Base-by-base conservation (phyloP, 768 basidiomycete species). In the Obba rivulosa region DNA sequence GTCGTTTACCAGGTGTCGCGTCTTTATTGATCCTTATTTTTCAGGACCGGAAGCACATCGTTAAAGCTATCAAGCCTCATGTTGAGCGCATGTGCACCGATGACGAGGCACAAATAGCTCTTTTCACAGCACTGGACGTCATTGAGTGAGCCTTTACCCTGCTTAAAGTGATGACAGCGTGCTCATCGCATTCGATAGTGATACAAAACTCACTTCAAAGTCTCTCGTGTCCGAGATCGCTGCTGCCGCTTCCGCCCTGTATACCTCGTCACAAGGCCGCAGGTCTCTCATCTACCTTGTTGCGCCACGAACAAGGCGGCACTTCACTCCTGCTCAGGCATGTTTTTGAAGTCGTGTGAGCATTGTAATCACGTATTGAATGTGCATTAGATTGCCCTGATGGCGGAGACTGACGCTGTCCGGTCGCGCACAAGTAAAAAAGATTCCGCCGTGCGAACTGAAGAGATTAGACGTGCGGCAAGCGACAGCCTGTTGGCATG, bases 61-160 rank as follows among this genome's bases (percentile, higher is more conserved):
- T 95, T 46, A 94, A 94, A 70, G 77, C 80, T 4, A 75, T 97
- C 43, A 93, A 92, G 57, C 91, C 92, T 1, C 92, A 96, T 57
- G 74, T 94, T 21, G 85, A 87, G 61, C 83, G 87, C 2, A 92
- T 96, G 79, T 88, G 86, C 57, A 73, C 78, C 36, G 90, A 93
- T 56, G 89, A 92, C 39, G 91, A 96, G 53, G 93, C 93, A 0
- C 92, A 94, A 57, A 70, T 88, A 20, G 90, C 94, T 2, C 67
- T 96, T 3, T 95, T 94, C 68, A 91, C 91, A 0, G 88, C 89
- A 5, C 73, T 95, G 10, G 93, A 97, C 62, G 79, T 87, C 35
- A 85, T 89, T 46, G 93, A 97, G 92, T 93, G 64, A 35, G 80
- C 70, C 3, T 2, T 17, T 21, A n/a, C 17, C 4, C 11, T 16